Base-by-base conservation (phyloP, 2,329 filamentous ascomycete species). In the Colletotrichum navitas region DNA sequence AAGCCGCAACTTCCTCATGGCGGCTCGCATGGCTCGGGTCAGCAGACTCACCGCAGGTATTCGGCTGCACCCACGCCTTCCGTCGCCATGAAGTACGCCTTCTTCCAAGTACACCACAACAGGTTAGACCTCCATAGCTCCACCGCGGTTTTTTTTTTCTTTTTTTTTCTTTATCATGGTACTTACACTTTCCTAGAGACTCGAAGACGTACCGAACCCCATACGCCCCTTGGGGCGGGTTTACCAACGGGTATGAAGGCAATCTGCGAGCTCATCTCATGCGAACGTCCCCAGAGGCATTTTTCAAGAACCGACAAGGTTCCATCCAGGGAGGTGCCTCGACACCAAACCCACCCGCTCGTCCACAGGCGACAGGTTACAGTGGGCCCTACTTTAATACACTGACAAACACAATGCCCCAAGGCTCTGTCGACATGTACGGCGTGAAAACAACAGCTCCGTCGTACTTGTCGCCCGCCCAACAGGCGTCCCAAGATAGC, bases 161-260 rank as follows among this genome's bases (percentile, higher is more conserved):
- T 4, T 29, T 29, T 29, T 29, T 29, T 29, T 29, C 4, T 29
- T 29, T 29, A 2, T n/a, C 39, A 6, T 29, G 43, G 11, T 14
- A 54, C 72, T 52, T 72, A 80, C 73, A 79, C 60, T 58, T 16
- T 34, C n/a, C 5, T 72, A 88, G 87, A 79, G 86, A 88, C 71
- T 81, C 86, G 7, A 83, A 85, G 10, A 86, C 86, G 65, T 91
- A 91, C 71, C 85, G 87, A 61, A 90, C 88, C 5, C 89, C 89
- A 1, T 91, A 91, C 76, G 84, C 86, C 21, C 81, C 83, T 1
- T 84, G 82, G 80, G 86, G 87, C 32, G 89, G 88, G 0, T 90
- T 90, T 74, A 89, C 86, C 43, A 91, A 91, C 72, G 88, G 88
- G 5, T 90, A 90, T 68, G 87, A 90, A 77, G 87, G 86, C 26